Evolutionary conservation across 2,329 filamentous ascomycete species (phyloP), one percentile per base, ranked within the genome.

Genomic region (Pseudogymnoascus sp.): DNA sequence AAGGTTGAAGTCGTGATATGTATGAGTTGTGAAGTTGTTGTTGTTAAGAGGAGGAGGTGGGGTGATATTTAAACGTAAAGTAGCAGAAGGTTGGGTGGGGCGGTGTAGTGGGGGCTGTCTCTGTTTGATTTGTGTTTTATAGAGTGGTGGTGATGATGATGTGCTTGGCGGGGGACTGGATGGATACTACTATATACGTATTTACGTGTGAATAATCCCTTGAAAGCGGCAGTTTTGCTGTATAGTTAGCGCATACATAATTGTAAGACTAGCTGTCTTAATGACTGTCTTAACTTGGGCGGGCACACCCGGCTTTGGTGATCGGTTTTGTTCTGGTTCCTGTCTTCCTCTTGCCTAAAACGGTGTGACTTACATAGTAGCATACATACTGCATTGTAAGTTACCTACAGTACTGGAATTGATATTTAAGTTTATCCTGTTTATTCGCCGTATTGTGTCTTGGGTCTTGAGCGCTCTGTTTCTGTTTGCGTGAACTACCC

Each of bases 21-120:
- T 29, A 29, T 72, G 63, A 70, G 65, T 60, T 65, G 62, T 66
- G 71, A 60, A 29, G 61, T 69, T 63, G 61, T 63, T 42, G 6
- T 53, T 31, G 37, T 26, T n/a, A 44, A 13, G 59, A 44, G 21
- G 37, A 31, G 33, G 46, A 46, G 63, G 40, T 56, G 42, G 59
- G 62, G 21, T 37, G 7, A 42, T 46, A 37, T 53, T 11, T 53
- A 53, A 31, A 31, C 26, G 26, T 53, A 4, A 31, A 31, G 26
- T 7, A 23, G n/a, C 13, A 19, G 26, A 53, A 31, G 46, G 26
- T 53, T 11, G 46, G 26, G 46, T 53, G 46, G 46, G 46, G 46
- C 46, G 26, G 46, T 19, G 23, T 53, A 19, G 46, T 53, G 46
- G 46, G 46, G 46, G n/a, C 13, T 19, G 46, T 31, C 46, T 31